These are phyloP conservation scores for Kwoniella bestiolae DNA, from an alignment of 768 basidiomycete species.

Conservation along the genomic window DNA sequence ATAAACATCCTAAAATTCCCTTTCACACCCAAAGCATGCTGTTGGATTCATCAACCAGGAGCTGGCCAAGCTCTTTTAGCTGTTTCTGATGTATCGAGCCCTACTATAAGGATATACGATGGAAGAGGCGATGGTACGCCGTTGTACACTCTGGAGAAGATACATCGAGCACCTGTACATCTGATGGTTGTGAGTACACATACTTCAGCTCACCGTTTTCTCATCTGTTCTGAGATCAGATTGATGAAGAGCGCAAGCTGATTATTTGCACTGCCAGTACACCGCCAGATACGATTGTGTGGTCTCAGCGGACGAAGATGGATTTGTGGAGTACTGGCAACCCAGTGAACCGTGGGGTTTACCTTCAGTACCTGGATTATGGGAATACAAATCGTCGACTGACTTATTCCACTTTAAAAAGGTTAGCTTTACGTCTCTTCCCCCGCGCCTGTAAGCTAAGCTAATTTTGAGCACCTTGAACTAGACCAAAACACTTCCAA, in stretches of 20 bases:
- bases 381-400: slow-evolving; percentile 88
- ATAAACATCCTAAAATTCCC: slow-evolving; percentile 94
- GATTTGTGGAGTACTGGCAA: slow-evolving; percentile 96
- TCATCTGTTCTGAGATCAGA: neutral
- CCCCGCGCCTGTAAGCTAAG: neutral
- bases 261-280: slow-evolving; percentile 64
- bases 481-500: slow-evolving; percentile 87
- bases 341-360: slow-evolving; percentile 84
- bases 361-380: slow-evolving; percentile 77
- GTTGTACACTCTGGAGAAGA: slow-evolving; percentile 71
- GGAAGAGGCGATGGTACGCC: slow-evolving; percentile 82
- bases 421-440: slow-evolving; percentile 61
- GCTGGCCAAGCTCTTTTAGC: slow-evolving; percentile 87
- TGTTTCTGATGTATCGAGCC: slow-evolving; percentile 79
- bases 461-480: neutral
- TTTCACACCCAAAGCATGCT: slow-evolving; percentile 82
- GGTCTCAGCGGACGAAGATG: slow-evolving; percentile 89
- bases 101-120: slow-evolving; percentile 85
- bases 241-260: neutral
- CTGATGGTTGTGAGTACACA: slow-evolving; percentile 74
- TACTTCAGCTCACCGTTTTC: neutral
- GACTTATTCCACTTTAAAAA: slow-evolving; percentile 99
- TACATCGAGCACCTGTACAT: slow-evolving; percentile 89
- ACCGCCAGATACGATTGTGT: slow-evolving; percentile 88
- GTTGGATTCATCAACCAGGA: slow-evolving; percentile 91